Base-by-base conservation (phyloP, 1,284 basidiomycete genomes). In the Apiotrichum laibachii region DNA sequence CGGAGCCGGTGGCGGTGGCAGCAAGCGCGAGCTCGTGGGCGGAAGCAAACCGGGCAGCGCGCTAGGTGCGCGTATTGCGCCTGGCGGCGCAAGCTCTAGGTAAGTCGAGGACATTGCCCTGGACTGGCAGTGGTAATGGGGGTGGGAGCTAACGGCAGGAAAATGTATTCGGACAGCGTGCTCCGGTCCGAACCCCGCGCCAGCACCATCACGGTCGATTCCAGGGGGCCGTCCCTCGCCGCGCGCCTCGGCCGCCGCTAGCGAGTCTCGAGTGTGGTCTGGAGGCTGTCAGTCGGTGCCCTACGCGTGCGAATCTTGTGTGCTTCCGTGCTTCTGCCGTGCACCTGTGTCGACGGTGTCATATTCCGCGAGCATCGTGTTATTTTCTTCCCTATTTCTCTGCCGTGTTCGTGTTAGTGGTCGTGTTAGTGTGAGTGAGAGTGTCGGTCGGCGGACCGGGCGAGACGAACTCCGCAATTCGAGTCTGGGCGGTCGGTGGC, bases 121-220 rank as follows among this genome's bases (percentile, higher is more conserved):
- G 26, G 26, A 31, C 4, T 7, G 4, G 26, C 26, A 31, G 1
- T 16, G 18, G 10, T 19, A 2, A 10, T 21, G 11, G 26, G 22
- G 34, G 15, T 16, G 44, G 47, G 31, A 42, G 40, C 48, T 55
- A 31, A 55, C 47, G 1, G 10, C 68, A 92, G 89, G 60, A 92
- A 91, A 84, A 82, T 92, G 81, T 88, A 90, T 60, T 91, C 90
- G 2, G 90, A 92, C 55, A 44, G 42, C 21, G 39, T 62, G 2
- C 26, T 19, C 9, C 35, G 26, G 10, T 44, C 43, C 10, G 40
- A 22, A 9, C 39, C 39, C 16, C 37, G 33, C 5, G n/a, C 46
- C 16, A n/a, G 13, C 21, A 31, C 46, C 26, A 18, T 22, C 15
- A 18, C 9, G 5, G 26, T 47, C 15, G 31, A 31, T 7, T 31